A percentile compares a stretch with the other conserved stretches of the same genome.
These are phyloP conservation scores for Pelargonium cotyledonis DNA, from an alignment of 441 rosid species.

Conservation along the genomic window DNA sequence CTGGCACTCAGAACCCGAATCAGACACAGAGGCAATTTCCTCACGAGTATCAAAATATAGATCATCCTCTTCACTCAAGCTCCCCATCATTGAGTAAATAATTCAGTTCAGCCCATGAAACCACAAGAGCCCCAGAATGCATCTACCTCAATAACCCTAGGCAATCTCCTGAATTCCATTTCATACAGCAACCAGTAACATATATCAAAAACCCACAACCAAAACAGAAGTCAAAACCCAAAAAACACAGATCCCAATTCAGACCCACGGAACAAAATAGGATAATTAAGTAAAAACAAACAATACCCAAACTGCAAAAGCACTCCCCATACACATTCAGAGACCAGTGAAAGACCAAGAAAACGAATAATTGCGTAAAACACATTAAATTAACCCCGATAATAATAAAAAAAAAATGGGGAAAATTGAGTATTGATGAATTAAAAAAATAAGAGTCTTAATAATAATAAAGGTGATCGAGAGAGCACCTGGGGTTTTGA, in stretches of 20 bases:
- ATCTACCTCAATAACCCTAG: constrained; percentile 21
- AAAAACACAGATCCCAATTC: constrained; percentile 22
- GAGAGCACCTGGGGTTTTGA: background rate
- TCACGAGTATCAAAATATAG: constrained; percentile 61
- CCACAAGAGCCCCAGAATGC: constrained; percentile 8
- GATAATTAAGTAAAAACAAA: background rate
- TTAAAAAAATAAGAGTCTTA: background rate
- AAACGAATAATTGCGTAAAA: too few relatives aligned
- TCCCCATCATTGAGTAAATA: constrained; percentile 31
- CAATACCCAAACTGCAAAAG: background rate
- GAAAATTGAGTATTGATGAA: background rate
- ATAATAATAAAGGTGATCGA: too few relatives aligned
- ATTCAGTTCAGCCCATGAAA: constrained; percentile 66
- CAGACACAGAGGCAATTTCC: constrained; percentile 40
- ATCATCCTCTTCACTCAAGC: constrained; percentile 51
- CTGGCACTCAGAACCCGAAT: constrained; percentile 22
- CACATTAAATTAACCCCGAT: too few relatives aligned
- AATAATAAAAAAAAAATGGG: too few relatives aligned
- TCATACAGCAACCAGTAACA: too few relatives aligned
- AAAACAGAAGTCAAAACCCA: background rate
- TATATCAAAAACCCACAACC: constrained; percentile 4
- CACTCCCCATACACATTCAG: background rate
- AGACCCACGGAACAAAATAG: background rate
- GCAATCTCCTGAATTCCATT: constrained; percentile 22
- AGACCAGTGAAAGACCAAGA: background rate